Evolutionary conservation across 129 eudicot species (phyloP).

Genomic region (Erigeron canadensis): DNA sequence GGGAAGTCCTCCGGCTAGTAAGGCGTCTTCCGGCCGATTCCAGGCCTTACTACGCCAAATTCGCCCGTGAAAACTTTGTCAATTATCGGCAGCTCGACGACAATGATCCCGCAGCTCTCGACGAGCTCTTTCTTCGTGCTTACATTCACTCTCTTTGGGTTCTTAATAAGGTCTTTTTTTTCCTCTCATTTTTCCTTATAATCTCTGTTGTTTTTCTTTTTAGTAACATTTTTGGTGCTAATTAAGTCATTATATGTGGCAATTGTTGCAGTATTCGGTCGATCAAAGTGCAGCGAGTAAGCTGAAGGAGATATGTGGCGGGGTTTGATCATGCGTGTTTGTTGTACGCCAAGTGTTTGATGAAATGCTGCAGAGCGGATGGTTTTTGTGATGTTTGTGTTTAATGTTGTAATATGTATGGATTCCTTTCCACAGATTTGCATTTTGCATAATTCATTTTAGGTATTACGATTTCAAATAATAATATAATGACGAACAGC

Average conservation of each 20-base stretch:
- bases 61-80: constrained; percentile 91
- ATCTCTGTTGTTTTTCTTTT: not conserved
- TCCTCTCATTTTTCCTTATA: not conserved
- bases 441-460: not conserved
- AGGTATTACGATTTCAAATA: not conserved
- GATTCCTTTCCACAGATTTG: not conserved
- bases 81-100: constrained; percentile 71
- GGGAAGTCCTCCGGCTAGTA: constrained; percentile 80
- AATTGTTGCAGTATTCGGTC: constrained; percentile 59
- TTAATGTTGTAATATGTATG: not conserved
- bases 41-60: constrained; percentile 82
- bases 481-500: not conserved
- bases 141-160: constrained; percentile 88
- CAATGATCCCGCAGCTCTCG: constrained; percentile 47
- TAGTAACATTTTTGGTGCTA: not conserved
- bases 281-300: constrained; percentile 70
- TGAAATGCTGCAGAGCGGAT: constrained; percentile 37
- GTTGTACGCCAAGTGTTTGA: constrained; percentile 47
- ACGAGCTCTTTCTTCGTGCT: constrained; percentile 73
- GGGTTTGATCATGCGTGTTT: constrained; percentile 22
- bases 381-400: constrained; percentile 4
- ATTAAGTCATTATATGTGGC: not conserved
- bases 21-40: constrained; percentile 82
- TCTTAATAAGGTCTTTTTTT: constrained; percentile 64
- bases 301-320: constrained; percentile 59